These are phyloP conservation scores for Dichotomocladium elegans DNA, from an alignment of 371 early-diverging fungal species.

Conservation along the genomic window DNA sequence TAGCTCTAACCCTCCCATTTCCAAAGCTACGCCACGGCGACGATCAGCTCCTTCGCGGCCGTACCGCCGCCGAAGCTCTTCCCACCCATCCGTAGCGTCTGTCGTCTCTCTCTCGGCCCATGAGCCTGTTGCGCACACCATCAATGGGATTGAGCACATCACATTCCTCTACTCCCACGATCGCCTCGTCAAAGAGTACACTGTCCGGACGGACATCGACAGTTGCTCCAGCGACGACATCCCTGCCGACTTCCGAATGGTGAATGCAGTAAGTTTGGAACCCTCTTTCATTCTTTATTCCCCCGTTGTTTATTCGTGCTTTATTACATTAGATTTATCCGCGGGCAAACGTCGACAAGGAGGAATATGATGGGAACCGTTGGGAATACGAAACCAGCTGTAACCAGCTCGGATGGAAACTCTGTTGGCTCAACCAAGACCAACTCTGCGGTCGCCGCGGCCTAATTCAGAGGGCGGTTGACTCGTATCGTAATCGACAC, in stretches of 20 bases:
- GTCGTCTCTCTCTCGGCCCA: conserved; percentile 48
- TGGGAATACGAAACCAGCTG: conserved; percentile 91
- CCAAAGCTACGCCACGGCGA: conserved; percentile 5
- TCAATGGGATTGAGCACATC: conserved; percentile 61
- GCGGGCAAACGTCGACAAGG: conserved; percentile 62
- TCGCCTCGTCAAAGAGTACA: conserved; percentile 65
- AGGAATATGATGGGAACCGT: conserved; percentile 79
- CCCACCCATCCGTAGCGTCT: conserved; percentile 45
- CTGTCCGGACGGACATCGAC: conserved; percentile 79
- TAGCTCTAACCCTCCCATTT: no score
- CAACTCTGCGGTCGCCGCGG: conserved; percentile 78
- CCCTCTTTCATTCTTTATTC: not conserved
- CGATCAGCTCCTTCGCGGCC: conserved; percentile 6
- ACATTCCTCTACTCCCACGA: conserved; percentile 65
- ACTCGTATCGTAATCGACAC: conserved; percentile 81
- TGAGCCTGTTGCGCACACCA: conserved; percentile 37
- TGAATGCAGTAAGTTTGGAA: conserved; percentile 57
- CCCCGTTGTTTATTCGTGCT: not conserved
- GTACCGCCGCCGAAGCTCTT: conserved; percentile 32
- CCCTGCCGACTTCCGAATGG: conserved; percentile 62
- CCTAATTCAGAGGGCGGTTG: conserved; percentile 88
- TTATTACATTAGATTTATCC: conserved; percentile 63
- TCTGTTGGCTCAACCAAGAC: conserved; percentile 75
- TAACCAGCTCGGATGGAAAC: conserved; percentile 84
- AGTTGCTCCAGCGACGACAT: conserved; percentile 55